Evolutionary conservation across 169 alveolate genomes (phyloP), one percentile per base, ranked within the genome.

Genomic region (Sarcocystis neurona): DNA sequence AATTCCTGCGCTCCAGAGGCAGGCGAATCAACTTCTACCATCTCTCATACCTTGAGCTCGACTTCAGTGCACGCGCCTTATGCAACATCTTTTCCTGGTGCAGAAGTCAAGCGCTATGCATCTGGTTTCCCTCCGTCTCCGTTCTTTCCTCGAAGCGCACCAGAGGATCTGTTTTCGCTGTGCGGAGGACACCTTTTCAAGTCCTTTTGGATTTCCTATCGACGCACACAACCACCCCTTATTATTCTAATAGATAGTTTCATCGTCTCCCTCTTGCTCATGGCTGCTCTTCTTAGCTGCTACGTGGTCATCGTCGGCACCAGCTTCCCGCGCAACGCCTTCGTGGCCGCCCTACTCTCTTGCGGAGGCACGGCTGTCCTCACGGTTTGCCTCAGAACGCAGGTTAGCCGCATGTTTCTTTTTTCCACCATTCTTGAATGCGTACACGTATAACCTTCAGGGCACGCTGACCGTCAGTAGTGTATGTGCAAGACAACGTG

Each of bases 301-400:
- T 68, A 58, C 34, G 79, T 80, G 32, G 79, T 63, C 10, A n/a
- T 63, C 48, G 41, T 80, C n/a, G 46, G 82, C 32, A 44, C 89
- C 1, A 44, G 68, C 32, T 84, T 63, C 48, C 89, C 89, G 34
- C 41, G 41, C 66, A 75, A 44, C 30, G 79, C 89, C 39, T 66
- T 84, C 63, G 46, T 66, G 15, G 75, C 89, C 47, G 79, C 89
- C 34, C n/a, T 84, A 5, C 27, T 84, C 80, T 84, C 89, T 41
- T 84, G 82, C 89, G 58, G 46, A 46, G 89, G 89, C 63, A 84
- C 89, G 6, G 89, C 89, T 30, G 89, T 77, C 53, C 89, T 84
- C 44, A 47, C 89, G 18, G 89, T 75, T 6, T 84, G 89, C 63
- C 60, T 84, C 5, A 75, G 89, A 30, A 53, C 56, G 5, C 85